Evolutionary conservation across 805 yeast genomes (phyloP).

Genomic region (Myxozyma sirexii): DNA sequence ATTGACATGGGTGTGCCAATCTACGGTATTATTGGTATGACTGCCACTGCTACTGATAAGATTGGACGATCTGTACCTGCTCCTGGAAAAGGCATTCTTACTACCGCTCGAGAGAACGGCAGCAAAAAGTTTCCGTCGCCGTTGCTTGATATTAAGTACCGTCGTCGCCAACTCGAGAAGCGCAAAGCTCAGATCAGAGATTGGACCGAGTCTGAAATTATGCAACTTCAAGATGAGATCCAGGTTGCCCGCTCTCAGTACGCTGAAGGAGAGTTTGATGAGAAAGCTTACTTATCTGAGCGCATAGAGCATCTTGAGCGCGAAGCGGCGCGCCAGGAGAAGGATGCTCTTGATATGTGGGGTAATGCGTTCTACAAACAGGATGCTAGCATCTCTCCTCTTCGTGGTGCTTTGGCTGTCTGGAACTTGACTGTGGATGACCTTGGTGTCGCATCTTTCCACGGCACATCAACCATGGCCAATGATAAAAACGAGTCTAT

Average conservation of each 20-base stretch:
- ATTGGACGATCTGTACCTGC: conserved; percentile 99
- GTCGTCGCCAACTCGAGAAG: conserved; percentile 83
- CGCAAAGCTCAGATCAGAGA: conserved; percentile 75
- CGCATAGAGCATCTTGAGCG: conserved; percentile 84
- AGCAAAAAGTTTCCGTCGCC: conserved; percentile 76
- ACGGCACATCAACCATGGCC: conserved; percentile 98
- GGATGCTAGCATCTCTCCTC: conserved; percentile 94
- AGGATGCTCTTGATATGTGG: conserved; percentile 88
- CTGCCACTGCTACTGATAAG: conserved; percentile 97
- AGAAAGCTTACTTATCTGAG: conserved; percentile 63
- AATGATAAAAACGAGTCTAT: conserved; percentile 97
- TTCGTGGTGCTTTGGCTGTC: conserved; percentile 95
- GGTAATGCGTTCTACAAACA: conserved; percentile 91
- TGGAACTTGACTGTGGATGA: conserved; percentile 93
- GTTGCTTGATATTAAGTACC: conserved; percentile 85
- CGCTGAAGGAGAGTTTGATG: conserved; percentile 49
- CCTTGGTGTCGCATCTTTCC: conserved; percentile 95
- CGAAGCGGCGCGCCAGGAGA: conserved; percentile 81
- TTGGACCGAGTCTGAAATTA: conserved; percentile 85
- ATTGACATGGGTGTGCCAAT: conserved; percentile 98
- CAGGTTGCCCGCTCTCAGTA: conserved; percentile 49
- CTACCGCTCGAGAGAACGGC: conserved; percentile 95
- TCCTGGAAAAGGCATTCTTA: conserved; percentile 99
- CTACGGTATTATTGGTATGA: conserved; percentile 89
- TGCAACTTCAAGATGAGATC: conserved; percentile 70